Evolutionary conservation across 257 asterid genomes (phyloP).

Genomic region (Ophiorrhiza pumila): DNA sequence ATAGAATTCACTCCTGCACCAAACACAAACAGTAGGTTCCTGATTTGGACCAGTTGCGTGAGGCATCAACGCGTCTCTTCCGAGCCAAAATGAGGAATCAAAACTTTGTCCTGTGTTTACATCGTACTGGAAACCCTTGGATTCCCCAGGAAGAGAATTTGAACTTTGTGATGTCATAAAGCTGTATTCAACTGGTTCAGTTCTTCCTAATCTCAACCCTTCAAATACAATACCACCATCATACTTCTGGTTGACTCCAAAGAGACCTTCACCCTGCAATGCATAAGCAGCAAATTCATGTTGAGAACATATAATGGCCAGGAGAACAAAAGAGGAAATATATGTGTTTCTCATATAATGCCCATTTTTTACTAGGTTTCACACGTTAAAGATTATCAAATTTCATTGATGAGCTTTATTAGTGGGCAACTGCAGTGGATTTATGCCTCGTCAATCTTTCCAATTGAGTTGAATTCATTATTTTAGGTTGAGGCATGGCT

Average conservation of each 20-base stretch:
- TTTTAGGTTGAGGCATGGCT: not conserved
- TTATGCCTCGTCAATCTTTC: not conserved
- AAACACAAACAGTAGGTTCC: conserved; percentile 49
- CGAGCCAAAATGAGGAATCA: conserved; percentile 62
- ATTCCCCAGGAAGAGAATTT: conserved; percentile 43
- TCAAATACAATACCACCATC: conserved; percentile 27
- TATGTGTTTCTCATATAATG: not conserved
- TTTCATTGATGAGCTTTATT: not conserved
- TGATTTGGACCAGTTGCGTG: conserved; percentile 31
- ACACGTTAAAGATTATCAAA: not conserved
- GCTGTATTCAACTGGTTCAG: conserved; percentile 67
- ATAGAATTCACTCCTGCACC: conserved; percentile 64
- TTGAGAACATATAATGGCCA: conserved; percentile 12
- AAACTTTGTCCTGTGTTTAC: conserved; percentile 42
- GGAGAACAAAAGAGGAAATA: conserved; percentile 9
- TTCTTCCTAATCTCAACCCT: conserved; percentile 42
- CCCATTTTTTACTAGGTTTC: not conserved
- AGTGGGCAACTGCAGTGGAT: not conserved
- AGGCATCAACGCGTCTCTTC: conserved; percentile 52
- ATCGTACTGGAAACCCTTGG: conserved; percentile 43
- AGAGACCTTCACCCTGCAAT: conserved; percentile 50
- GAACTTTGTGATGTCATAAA: conserved; percentile 63
- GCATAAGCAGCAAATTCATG: conserved; percentile 14
- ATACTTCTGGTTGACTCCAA: conserved; percentile 36
- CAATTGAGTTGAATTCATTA: not conserved